Conservation (phyloP, 805 yeast species). For the Gaillardinia entomophila region DNA sequence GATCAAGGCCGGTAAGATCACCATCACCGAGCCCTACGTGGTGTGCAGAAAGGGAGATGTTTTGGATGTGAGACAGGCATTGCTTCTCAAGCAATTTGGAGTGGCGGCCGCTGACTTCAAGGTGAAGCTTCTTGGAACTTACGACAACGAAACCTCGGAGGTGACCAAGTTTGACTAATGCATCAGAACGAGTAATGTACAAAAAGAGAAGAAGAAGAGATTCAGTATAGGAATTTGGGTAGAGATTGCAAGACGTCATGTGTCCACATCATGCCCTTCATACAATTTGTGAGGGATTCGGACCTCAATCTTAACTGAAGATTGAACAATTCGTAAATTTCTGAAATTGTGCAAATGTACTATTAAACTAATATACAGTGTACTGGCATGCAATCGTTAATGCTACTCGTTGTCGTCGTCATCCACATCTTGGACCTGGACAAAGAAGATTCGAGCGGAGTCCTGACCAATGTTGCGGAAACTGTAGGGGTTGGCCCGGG, state of each 20-base stretch:
- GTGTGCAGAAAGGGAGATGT: constrained; percentile 79
- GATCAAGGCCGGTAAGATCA: constrained; percentile 83
- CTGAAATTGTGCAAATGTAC: no score
- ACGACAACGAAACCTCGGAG: constrained; percentile 52
- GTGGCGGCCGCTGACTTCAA: constrained; percentile 89
- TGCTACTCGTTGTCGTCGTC: neutral
- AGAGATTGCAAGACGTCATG: no score
- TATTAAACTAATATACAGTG: no score
- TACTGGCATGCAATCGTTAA: neutral
- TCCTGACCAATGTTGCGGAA: constrained; percentile 56
- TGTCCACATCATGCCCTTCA: no score
- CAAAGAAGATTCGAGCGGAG: constrained; percentile 65
- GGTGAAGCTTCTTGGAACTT: constrained; percentile 73
- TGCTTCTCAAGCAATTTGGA: constrained; percentile 91
- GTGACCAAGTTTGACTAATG: constrained; percentile 21
- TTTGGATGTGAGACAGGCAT: constrained; percentile 85
- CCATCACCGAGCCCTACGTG: constrained; percentile 64
- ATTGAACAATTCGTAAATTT: no score
- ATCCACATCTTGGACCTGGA: constrained; percentile 48
- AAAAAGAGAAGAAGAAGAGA: no score
- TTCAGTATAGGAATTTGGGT: no score
- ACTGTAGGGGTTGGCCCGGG: constrained; percentile 69
- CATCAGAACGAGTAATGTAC: no score
- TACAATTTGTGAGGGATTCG: no score
- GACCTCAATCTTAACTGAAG: no score